A percentile compares a stretch with the other conserved stretches of the same genome.
Evolutionary conservation across 305 asterid species (phyloP).

Genomic region (Nicotiana rustica): DNA sequence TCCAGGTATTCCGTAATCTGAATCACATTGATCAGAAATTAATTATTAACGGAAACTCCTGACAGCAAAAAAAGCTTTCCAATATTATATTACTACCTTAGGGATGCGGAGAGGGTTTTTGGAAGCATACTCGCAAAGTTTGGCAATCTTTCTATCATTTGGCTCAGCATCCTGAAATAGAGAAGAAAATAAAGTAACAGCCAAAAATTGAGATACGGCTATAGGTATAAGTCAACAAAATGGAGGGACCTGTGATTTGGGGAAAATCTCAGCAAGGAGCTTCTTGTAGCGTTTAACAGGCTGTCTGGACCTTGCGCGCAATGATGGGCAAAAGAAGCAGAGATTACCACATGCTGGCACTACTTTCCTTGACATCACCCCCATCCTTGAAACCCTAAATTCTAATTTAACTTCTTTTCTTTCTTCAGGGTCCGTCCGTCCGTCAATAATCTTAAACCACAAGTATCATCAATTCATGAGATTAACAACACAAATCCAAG

Average conservation of each 20-base stretch:
- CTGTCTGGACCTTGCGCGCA: constrained; percentile 66
- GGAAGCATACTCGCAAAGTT: constrained; percentile 61
- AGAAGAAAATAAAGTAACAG: no score
- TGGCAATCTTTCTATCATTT: constrained; percentile 57
- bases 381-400: constrained; percentile 40
- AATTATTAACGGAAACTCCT: constrained; percentile 27
- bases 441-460: no score
- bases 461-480: no score
- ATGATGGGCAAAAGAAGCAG: constrained; percentile 61
- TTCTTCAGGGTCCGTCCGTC: no score
- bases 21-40: constrained; percentile 25
- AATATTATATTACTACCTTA: constrained; percentile 42
- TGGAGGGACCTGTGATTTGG: constrained; percentile 54
- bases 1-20: constrained; percentile 62
- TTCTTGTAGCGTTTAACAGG: constrained; percentile 67
- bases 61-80: constrained; percentile 26
- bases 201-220: no score
- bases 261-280: constrained; percentile 57
- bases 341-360: constrained; percentile 60
- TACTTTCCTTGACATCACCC: constrained; percentile 64
- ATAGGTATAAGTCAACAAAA: no score
- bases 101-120: constrained; percentile 61
- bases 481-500: background rate
- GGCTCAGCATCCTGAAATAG: constrained; percentile 53
- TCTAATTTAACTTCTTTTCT: no score